These are phyloP conservation scores for Urochloa ruziziensis DNA, from an alignment of 176 grass and related monocot species.

Conservation along the genomic window DNA sequence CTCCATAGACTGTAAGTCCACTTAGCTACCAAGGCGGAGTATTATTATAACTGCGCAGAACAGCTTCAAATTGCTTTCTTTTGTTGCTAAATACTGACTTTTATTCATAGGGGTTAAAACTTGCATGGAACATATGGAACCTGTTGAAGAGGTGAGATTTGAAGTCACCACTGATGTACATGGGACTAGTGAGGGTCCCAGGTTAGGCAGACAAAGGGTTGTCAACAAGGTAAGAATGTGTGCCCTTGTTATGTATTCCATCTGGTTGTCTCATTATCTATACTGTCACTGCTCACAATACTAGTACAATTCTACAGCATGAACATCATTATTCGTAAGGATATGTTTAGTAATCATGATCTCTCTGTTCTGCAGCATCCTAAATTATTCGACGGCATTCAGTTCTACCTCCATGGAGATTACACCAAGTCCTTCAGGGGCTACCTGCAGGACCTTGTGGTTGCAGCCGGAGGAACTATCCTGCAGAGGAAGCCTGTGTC, in stretches of 20 bases:
- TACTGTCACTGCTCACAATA: not conserved
- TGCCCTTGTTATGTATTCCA: not conserved
- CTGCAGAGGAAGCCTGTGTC: slow-evolving; percentile 79
- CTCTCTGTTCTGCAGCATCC: slow-evolving; percentile 48
- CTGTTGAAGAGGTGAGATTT: slow-evolving; percentile 55
- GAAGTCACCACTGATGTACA: slow-evolving; percentile 72
- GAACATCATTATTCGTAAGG: not conserved
- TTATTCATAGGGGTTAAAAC: slow-evolving; percentile 62
- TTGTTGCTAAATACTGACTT: slow-evolving; percentile 15
- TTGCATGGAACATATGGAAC: slow-evolving; percentile 65
- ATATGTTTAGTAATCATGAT: not conserved
- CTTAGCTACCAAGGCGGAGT: not conserved
- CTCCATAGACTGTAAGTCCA: slow-evolving; percentile 71
- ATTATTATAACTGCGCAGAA: not conserved
- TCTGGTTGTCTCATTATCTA: slow-evolving; percentile 6
- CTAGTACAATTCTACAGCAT: not conserved
- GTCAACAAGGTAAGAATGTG: slow-evolving; percentile 51
- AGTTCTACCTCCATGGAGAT: slow-evolving; percentile 78
- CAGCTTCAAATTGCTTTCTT: not conserved
- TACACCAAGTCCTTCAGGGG: slow-evolving; percentile 61
- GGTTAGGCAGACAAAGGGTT: slow-evolving; percentile 60
- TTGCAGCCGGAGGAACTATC: slow-evolving; percentile 58
- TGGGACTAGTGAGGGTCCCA: slow-evolving; percentile 57
- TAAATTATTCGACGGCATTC: slow-evolving; percentile 50
- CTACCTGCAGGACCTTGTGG: slow-evolving; percentile 76